Evolutionary conservation across 73 alveolate genomes (phyloP), one percentile per base, ranked within the genome.

Genomic region (Breviolum minutum): DNA sequence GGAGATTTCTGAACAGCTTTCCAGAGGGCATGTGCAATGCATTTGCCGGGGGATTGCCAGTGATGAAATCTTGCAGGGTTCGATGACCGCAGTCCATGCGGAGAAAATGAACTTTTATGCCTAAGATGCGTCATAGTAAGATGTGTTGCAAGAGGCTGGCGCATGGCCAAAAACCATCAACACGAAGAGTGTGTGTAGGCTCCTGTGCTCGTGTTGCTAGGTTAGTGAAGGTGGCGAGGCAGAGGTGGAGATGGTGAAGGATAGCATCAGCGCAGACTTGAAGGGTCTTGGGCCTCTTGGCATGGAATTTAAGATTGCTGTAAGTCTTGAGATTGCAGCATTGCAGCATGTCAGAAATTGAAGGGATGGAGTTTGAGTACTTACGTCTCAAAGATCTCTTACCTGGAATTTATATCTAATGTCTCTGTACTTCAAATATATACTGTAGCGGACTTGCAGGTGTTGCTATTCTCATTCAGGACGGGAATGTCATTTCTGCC

Each of bases 271-370:
- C 32, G 60, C 92, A 13, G 73, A 83, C 92, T 62, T 83, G 92
- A 40, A 69, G 90, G 76, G 92, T 54, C 61, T 83, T 22, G 92
- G 92, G 92, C 76, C 27, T 83, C 92, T 83, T n/a, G 92, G 92
- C 92, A 12, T 40, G 54, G 54, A 40, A 40, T 40, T 40, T 40
- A 40, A 40, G 54, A 40, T 40, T 3, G 17, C 24, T 66, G 74
- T 11, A 40, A 40, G 5, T 40, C 54, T 40, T 40, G 54, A 40
- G 54, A 40, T 40, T 40, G 54, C 54, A 40, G 3, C 54, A 40
- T 40, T 40, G 54, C 54, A 40, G 3, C 54, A 40, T 40, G 54
- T 40, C 54, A 40, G 24, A 68, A 68, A 68, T 14, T 68, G 77
- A 68, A 17, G 77, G 24, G 77, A 68, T 68, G 77, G 77, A 68